Evolutionary conservation across 495 filamentous ascomycete genomes (phyloP).

Genomic region (Podospora australis): DNA sequence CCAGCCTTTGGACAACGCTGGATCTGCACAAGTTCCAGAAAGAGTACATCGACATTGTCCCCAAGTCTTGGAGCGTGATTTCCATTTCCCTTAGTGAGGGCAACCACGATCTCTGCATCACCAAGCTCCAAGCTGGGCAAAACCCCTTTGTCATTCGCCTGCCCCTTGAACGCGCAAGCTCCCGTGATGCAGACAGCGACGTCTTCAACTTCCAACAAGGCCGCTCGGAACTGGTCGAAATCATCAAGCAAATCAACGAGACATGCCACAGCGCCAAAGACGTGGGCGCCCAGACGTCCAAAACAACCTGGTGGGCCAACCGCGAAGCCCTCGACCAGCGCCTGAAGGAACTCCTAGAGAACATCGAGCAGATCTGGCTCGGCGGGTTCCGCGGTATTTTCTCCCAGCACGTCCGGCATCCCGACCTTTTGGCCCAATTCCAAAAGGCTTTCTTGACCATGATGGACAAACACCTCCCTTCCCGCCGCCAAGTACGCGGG

Average conservation of each 20-base stretch:
- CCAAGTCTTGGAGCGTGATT: conserved; percentile 72
- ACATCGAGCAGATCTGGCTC: conserved; percentile 89
- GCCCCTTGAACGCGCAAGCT: conserved; percentile 73
- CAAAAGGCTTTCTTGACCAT: conserved; percentile 69
- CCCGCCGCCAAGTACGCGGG: conserved; percentile 54
- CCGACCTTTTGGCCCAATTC: conserved; percentile 63
- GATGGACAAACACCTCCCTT: conserved; percentile 82
- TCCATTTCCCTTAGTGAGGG: conserved; percentile 78
- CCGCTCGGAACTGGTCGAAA: conserved; percentile 68
- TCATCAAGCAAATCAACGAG: conserved; percentile 70
- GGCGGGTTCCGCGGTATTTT: conserved; percentile 91
- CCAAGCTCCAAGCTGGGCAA: conserved; percentile 63
- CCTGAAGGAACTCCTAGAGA: conserved; percentile 69
- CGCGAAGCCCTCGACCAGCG: conserved; percentile 72
- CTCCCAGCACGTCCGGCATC: conserved; percentile 57
- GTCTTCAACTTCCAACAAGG: conserved; percentile 77
- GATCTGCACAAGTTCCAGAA: conserved; percentile 54
- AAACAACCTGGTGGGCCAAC: conserved; percentile 81
- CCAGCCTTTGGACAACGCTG: conserved; percentile 32
- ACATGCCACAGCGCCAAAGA: conserved; percentile 59
- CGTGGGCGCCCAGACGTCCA: conserved; percentile 51
- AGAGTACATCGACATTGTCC: conserved; percentile 76
- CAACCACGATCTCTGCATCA: conserved; percentile 73
- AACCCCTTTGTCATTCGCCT: conserved; percentile 79
- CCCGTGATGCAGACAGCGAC: conserved; percentile 72